Base-by-base conservation (phyloP, 1,284 basidiomycete species). In the Apiotrichum mycotoxinovorans region DNA sequence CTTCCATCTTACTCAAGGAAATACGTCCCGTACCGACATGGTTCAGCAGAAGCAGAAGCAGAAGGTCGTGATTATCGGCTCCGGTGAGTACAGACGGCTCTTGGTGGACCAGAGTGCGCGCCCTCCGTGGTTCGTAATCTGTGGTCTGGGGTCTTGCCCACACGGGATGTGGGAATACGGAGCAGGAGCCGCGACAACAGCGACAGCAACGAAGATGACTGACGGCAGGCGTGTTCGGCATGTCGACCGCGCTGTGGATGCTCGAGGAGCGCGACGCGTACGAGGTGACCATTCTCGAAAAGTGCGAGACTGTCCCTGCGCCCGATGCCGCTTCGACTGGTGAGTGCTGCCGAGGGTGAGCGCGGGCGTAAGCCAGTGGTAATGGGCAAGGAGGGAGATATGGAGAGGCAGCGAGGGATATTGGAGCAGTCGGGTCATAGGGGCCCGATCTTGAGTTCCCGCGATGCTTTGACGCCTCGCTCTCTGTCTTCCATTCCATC, bases 261-360 rank as follows among this genome's bases (percentile, higher is more conserved):
- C 68, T 78, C 47, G 60, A 72, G 54, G 73, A 73, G 15, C 67
- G 65, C 30, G 49, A 27, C 33, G 43, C 49, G 51, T 77, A 78
- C 64, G 62, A 70, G 25, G 73, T 79, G 43, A 74, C 70, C 0
- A 69, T 79, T 18, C 64, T 79, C 34, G 77, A 78, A 46, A 73
- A 72, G 60, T 69, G 64, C 45, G 63, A 62, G 11, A 64, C 62
- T 1, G 58, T 75, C 20, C 77, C 77, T 27, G 76, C 77, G 1
- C 71, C 71, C 8, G 77, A 79, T 61, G 77, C 77, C 12, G 76
- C 77, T 10, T 70, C 67, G 41, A 73, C 75, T 8, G 75, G 73
- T 73, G 59, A 67, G 73, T 64, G 2, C 5, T 30, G 30, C 30
- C 30, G 30, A 7, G 30, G 30, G 30, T n/a, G 30, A 30, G 30